phyloP scores from a whole-genome alignment of 495 filamentous ascomycete genomes.

The Xylaria longipes region DNA sequence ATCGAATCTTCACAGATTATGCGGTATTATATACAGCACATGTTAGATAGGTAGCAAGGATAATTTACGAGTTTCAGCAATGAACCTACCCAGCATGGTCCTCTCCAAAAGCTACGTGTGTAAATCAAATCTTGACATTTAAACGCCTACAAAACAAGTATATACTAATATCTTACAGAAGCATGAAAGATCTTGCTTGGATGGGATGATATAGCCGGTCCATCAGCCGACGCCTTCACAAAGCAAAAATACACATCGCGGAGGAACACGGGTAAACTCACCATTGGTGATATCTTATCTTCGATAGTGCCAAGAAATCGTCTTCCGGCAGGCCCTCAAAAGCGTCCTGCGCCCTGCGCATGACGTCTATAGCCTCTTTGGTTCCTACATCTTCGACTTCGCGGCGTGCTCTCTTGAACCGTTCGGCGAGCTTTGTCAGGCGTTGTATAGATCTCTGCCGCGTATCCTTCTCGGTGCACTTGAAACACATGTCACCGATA shows the following conservation, averaged over 20 bases:
- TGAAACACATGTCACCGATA: constrained; percentile 14
- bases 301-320: constrained; percentile 3
- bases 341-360: constrained; percentile 19
- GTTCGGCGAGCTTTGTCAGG: neutral
- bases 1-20: too few relatives aligned
- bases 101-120: neutral
- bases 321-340: constrained; percentile 21
- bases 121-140: neutral
- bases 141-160: neutral
- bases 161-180: neutral
- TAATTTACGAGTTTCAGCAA: neutral
- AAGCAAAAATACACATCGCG: neutral
- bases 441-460: neutral
- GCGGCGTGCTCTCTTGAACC: constrained; percentile 8
- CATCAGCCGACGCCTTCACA: neutral
- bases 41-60: too few relatives aligned
- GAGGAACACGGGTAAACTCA: constrained; percentile 8
- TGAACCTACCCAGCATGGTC: neutral
- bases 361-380: neutral
- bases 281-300: constrained; percentile 14
- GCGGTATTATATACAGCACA: neutral
- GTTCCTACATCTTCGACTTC: constrained; percentile 4
- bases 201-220: neutral
- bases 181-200: neutral
- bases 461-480: constrained; percentile 9